Base-by-base conservation (phyloP, 305 asterid genomes). In the Striga hermonthica region DNA sequence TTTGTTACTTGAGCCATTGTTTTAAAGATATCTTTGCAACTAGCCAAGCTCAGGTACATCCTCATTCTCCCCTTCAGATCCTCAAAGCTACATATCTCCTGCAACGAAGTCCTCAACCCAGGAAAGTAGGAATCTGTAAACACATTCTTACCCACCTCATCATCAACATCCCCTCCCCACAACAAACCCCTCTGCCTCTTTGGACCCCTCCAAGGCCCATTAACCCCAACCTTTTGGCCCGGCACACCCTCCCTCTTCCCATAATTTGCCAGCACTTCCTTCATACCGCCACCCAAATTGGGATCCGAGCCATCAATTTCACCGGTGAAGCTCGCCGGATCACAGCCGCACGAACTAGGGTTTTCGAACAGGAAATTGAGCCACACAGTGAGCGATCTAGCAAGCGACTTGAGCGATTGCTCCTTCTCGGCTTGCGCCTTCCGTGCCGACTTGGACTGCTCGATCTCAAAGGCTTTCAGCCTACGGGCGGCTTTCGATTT, bases 31-130 rank as follows among this genome's bases (percentile, higher is more conserved):
- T 88, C 96, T 62, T 75, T 78, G 78, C 95, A 88, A 65, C 88
- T 76, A 36, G 69, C 83, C 79, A 84, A 80, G 76, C 87, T 88
- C 85, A 90, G 71, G 66, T 88, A 79, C 84, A 75, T 82, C 79
- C 88, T 77, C 96, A 94, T 82, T 69, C 99, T 85, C 79, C 84
- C 93, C 81, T 85, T 85, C 78, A 94, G 81, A 76, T 94, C 99
- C 59, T 86, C 96, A 43, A 90, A 84, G 73, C 99, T 90, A 48
- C 99, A 94, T 71, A 94, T 81, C 47, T 88, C 97, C 73, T 67
- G 75, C 83, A 94, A 65, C 14, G 99, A 94, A 74, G 59, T 53
- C 75, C 74, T 82, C 80, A 90, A 71, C 56, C 80, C 85, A 36
- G 74, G 69, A 81, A 77, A 83, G 80, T 28, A 75, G 31, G 74